Base-by-base conservation (phyloP, 306 rosid species). In the Amphicarpaea edgeworthii region DNA sequence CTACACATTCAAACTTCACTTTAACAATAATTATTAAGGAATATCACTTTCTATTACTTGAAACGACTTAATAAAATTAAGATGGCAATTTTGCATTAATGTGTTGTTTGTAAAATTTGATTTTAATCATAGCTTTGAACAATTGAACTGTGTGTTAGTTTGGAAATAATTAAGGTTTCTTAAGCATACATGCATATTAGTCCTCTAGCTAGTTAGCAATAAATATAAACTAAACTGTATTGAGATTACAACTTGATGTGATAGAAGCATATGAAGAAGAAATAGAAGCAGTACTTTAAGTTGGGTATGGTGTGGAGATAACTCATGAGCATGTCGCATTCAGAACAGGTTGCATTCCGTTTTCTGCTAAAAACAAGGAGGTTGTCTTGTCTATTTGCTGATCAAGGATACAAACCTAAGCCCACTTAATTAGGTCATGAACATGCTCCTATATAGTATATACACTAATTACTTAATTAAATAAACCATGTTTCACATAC, bases 351-450 rank as follows among this genome's bases (percentile, higher is more conserved):
- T 40, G 57, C 12, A 26, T 61, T 38, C 34, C 73, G 70, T 86
- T 87, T 78, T 90, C 90, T 49, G 42, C 45, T 37, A 37, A 81
- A 34, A 75, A 46, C 53, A 30, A 40, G 73, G 84, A 77, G 80
- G 92, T 81, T 86, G 78, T 15, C 15, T 17, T 55, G 92, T 86
- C 96, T 47, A 72, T 77, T 82, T 73, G 59, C 19, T 49, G 40
- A 75, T 80, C 24, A 32, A 42, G 53, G 43, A n/a, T 54, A 73
- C 68, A 38, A 70, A 40, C 53, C 19, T 3, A 43, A 74, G 57
- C 82, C 89, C 77, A 83, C 67, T 70, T n/a, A n/a, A n/a, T 83
- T 69, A 83, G 87, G 68, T 86, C 80, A 71, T 58, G 58, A 62
- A 82, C 86, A 85, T 26, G 23, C 62, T 78, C 82, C 50, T 47